Conservation (phyloP, 1,139 yeast species). For the Hansenula sp. region DNA sequence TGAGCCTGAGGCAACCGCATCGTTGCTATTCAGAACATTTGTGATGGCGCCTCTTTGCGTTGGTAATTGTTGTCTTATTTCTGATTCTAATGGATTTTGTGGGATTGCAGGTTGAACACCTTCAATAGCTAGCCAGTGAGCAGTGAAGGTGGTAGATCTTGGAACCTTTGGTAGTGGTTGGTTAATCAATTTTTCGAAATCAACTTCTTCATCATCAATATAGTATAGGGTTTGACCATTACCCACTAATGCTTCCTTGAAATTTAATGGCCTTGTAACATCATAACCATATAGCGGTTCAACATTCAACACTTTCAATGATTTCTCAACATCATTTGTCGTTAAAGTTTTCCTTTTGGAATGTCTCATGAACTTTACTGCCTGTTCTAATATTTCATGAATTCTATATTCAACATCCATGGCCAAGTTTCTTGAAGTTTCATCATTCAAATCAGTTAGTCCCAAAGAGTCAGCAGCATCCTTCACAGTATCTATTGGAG, state of each 20-base stretch:
- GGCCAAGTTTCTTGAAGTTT: constrained; percentile 89
- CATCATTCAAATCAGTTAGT: constrained; percentile 73
- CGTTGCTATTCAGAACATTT: constrained; percentile 34
- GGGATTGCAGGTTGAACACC: constrained; percentile 98
- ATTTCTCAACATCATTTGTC: constrained; percentile 77
- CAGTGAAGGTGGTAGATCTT: constrained; percentile 85
- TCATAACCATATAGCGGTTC: constrained; percentile 85
- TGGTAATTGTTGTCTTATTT: constrained; percentile 64
- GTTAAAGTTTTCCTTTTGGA: constrained; percentile 80
- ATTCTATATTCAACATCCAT: constrained; percentile 98
- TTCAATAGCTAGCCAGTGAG: constrained; percentile 98
- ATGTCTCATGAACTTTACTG: constrained; percentile 94
- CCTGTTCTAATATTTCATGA: constrained; percentile 92
- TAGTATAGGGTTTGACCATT: constrained; percentile 95
- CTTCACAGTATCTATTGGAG: constrained; percentile 93
- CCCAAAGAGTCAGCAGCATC: constrained; percentile 96
- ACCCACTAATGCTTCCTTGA: constrained; percentile 82
- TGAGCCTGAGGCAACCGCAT: constrained; percentile 18
- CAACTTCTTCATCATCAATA: constrained; percentile 86
- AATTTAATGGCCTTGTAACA: constrained; percentile 50
- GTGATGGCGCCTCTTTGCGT: constrained; percentile 69
- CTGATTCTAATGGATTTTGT: constrained; percentile 87
- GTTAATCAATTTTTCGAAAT: constrained; percentile 88
- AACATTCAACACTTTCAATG: constrained; percentile 79
- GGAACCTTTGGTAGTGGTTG: constrained; percentile 97